These are phyloP conservation scores for Venturia aucupariae DNA, from an alignment of 2,329 filamentous ascomycete species.

Conservation along the genomic window DNA sequence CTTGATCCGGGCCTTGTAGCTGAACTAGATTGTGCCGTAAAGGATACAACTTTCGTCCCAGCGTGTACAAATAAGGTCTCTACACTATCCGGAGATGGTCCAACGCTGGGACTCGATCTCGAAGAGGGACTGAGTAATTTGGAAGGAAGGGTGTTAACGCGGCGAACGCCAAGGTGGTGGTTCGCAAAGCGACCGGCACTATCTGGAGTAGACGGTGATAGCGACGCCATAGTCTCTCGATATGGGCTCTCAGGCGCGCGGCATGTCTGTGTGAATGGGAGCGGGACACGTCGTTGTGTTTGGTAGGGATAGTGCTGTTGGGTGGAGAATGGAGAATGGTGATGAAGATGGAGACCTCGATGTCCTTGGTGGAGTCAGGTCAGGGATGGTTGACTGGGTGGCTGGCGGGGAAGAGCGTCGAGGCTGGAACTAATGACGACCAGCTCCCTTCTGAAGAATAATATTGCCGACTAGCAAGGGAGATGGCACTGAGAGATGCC, in stretches of 20 bases:
- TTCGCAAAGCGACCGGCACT: slow-evolving; percentile 21
- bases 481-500: no score
- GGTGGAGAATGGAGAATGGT: background rate
- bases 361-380: background rate
- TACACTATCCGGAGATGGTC: slow-evolving; percentile 36
- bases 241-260: background rate
- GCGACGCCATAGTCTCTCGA: background rate
- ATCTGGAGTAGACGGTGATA: slow-evolving; percentile 21
- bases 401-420: background rate
- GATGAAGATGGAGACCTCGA: background rate
- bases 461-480: background rate
- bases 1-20: slow-evolving; percentile 27
- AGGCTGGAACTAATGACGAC: no score
- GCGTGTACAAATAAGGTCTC: slow-evolving; percentile 69
- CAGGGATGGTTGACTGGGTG: background rate
- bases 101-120: slow-evolving; percentile 22
- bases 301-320: background rate
- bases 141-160: slow-evolving; percentile 41
- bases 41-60: slow-evolving; percentile 61
- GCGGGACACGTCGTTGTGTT: slow-evolving; percentile 1
- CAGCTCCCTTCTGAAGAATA: background rate
- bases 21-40: slow-evolving; percentile 34
- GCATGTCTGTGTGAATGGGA: background rate
- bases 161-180: slow-evolving; percentile 24
- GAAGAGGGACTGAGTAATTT: slow-evolving; percentile 27